Evolutionary conservation across 2,329 filamentous ascomycete genomes (phyloP), one percentile per base, ranked within the genome.

Genomic region (Fusarium domesticum): DNA sequence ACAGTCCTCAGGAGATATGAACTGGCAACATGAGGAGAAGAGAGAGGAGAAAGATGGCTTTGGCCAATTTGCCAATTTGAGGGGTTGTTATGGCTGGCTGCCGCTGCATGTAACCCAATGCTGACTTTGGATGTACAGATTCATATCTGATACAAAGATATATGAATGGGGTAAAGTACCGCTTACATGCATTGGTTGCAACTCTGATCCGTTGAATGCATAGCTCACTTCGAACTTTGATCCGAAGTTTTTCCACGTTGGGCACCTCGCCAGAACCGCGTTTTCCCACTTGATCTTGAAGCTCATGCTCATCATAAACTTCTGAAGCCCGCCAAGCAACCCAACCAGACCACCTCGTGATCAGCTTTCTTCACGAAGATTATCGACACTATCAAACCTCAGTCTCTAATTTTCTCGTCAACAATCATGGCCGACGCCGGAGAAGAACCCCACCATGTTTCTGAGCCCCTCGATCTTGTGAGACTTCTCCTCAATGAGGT

Each of bases 401-500:
- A 17, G 37, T 38, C 38, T 35, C 42, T 42, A 35, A n/a, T 48
- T 45, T 18, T 15, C 18, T 23, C 25, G n/a, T 18, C 33, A 16
- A 35, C 54, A 54, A 71, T 54, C 48, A 96, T 96, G 91, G 87
- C 91, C 59, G 91, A 96, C 70, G 79, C 76, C 53, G 88, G 87
- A 64, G 87, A 90, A 64, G 82, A 84, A 56, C 75, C 80, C 46
- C 75, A 77, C 57, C 79, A 87, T 45, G 87, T 90, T 45, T 84
- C 91, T 41, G 92, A 98, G 74, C 92, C 95, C 43, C 85, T 98
- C 63, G 93, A 97, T 69, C 83, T 98, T 33, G 93, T 98, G 58
- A 89, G 91, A 58, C 81, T 98, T 44, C 89, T 92, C 57, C 81
- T 98, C 37, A 92, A 97, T 68, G 93, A 98, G 70, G 83, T 93